Evolutionary conservation across 495 filamentous ascomycete species (phyloP), one percentile per base, ranked within the genome.

Genomic region (Glutinoglossum americanum): DNA sequence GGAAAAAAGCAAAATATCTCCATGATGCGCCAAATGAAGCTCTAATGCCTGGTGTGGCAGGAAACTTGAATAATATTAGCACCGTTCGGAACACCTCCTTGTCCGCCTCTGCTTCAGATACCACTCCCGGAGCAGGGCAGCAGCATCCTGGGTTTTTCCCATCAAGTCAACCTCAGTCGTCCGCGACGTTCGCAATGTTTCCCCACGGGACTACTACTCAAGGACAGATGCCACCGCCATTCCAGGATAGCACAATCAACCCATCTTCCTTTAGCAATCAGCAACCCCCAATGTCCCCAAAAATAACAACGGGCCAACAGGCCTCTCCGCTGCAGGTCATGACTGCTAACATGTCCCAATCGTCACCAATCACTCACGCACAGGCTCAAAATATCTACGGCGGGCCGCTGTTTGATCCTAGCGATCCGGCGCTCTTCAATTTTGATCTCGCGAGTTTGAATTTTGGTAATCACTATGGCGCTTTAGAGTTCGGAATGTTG

Each of bases 1-100:
- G 92, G 60, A 97, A 98, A 70, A 98, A 97, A 74, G 92, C 92
- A 61, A 98, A 98, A 68, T 98, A 98, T 72, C 83, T 98, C 51
- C 89, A 95, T 69, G 92, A 96, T 73, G 88, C 90, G 27, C 87
- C 89, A 39, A 78, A 85, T 57, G 88, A 92, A 59, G 79, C 78
- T 57, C 68, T 84, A 63, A 76, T 81, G 71, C 78, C 80, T 58
- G 76, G 75, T 25, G 70, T 77, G 28, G 67, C 69, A n/a, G 68
- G 69, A n/a, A 70, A 70, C 59, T 72, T 74, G 44, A 70, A 71
- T 62, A 73, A 72, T 58, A 48, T 62, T 19, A 25, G 10, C 55
- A 59, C 58, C 56, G 49, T 57, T 11, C 44, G 28, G 47, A 54
- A 41, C 51, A 51, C 35, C 28, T 59, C 57, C 9, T 51, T 63